phyloP scores from a whole-genome alignment of 129 eudicot genomes.

The Pseudognaphalium luteoalbum region DNA sequence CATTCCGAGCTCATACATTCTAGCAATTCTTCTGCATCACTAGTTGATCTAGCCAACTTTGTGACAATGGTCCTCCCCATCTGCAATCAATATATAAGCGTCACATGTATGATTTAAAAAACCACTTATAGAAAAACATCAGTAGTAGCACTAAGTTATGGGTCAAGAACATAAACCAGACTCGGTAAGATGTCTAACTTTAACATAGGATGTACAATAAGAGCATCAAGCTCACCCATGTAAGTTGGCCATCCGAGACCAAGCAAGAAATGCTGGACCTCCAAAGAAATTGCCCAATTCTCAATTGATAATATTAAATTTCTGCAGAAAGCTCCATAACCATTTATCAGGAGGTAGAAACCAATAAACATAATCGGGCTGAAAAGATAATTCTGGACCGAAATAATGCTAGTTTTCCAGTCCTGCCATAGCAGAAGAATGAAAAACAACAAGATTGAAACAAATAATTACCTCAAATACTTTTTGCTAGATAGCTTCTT shows the following conservation, averaged over 20 bases:
- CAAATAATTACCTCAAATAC: conserved; percentile 60
- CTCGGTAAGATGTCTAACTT: not conserved
- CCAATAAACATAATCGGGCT: conserved; percentile 1
- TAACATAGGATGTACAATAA: not conserved
- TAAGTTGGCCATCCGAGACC: conserved; percentile 91
- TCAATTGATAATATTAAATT: conserved; percentile 62
- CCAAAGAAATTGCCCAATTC: conserved; percentile 79
- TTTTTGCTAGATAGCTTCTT: conserved; percentile 93
- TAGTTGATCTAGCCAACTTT: conserved; percentile 88
- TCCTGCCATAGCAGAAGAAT: not conserved
- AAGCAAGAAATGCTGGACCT: conserved; percentile 94
- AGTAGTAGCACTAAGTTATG: not conserved
- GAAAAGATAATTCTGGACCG: not conserved
- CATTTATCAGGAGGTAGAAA: conserved; percentile 19
- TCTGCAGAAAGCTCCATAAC: conserved; percentile 38
- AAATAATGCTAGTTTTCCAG: conserved; percentile 5
- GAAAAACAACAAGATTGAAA: not conserved
- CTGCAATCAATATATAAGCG: conserved; percentile 34
- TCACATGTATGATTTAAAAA: not conserved
- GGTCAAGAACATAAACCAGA: conserved; percentile 14
- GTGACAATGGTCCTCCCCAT: conserved; percentile 95
- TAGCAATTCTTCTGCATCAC: conserved; percentile 70
- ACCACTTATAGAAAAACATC: not conserved
- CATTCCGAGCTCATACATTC: conserved; percentile 91
- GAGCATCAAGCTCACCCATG: conserved; percentile 57